Base-by-base conservation (phyloP, 2,329 filamentous ascomycete genomes). In the Epichloe aotearoae region DNA sequence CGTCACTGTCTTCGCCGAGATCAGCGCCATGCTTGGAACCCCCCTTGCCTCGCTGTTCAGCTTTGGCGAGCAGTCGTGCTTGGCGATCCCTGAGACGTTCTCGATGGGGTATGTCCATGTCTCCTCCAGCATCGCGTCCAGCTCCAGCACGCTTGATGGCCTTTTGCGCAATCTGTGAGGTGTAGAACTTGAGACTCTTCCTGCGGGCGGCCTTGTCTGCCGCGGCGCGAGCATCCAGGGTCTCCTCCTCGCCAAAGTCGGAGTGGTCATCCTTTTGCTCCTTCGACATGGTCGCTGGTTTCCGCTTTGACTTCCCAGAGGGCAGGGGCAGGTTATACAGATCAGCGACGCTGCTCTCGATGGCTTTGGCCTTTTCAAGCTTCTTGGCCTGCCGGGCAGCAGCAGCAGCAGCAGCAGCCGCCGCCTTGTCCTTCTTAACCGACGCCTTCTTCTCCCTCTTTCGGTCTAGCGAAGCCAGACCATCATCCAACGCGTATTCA, bases 181-280 rank as follows among this genome's bases (percentile, higher is more conserved):
- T 97, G 76, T 98, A 98, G 75, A 98, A 98, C 55, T 89, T 86
- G 52, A 98, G 78, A 56, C 82, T 88, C 74, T 94, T 95, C 75
- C 93, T 95, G 67, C 86, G 86, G 53, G 81, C 79, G 0, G 84
- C 86, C 69, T 98, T 98, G 61, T 95, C 88, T 41, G 86, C 86
- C 1, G 88, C 84, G 54, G 91, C 82, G 54, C 82, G 77, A 11
- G 83, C 81, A 50, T 89, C 88, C 52, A 97, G 77, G 4, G 74
- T 71, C 15, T 87, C 84, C 64, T 95, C 89, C 61, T 98, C 93
- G 59, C 91, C 93, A 63, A 98, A 91, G 71, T 98, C 93, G 3
- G 89, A 95, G 59, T 87, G 79, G 54, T 84, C 80, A 48, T 78
- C 77, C 23, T 69, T 65, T 23, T 64, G 64, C 34, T 78, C 74